Percentiles rank a stretch among this genome's conserved stretches.
These are phyloP conservation scores for Datisca glomerata DNA, from an alignment of 306 rosid genomes.

Conservation along the genomic window DNA sequence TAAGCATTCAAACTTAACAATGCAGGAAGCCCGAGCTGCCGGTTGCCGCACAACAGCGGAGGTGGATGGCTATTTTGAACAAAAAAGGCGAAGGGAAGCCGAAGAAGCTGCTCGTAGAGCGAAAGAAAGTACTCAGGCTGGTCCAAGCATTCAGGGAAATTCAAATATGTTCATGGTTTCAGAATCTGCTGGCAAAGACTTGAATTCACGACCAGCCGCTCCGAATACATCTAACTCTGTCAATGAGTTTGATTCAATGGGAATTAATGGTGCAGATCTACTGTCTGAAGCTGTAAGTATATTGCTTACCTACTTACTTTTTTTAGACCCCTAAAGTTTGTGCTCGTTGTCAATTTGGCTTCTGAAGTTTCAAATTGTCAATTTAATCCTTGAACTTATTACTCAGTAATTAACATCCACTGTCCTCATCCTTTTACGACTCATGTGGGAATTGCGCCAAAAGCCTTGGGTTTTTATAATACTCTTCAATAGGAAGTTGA, in stretches of 20 bases:
- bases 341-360: too few species aligned
- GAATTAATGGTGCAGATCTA: conserved; percentile 62
- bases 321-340: too few species aligned
- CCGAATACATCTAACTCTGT: conserved; percentile 49
- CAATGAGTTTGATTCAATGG: conserved; percentile 40
- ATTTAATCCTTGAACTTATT: too few species aligned
- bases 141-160: conserved; percentile 57
- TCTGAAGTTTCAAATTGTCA: too few species aligned
- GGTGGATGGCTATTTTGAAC: conserved; percentile 56
- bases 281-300: conserved; percentile 79
- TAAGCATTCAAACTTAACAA: not conserved
- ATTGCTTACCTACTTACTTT: too few species aligned
- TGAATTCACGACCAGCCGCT: conserved; percentile 42
- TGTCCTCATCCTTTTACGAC: too few species aligned
- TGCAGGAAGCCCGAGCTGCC: conserved; percentile 72
- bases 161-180: conserved; percentile 47
- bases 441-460: too few species aligned
- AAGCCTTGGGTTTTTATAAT: too few species aligned
- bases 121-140: conserved; percentile 46
- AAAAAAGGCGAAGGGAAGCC: conserved; percentile 54
- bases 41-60: conserved; percentile 68
- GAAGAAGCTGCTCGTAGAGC: conserved; percentile 48
- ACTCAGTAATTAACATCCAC: too few species aligned
- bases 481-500: too few species aligned
- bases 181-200: conserved; percentile 47